Percentiles rank a stretch among this genome's conserved stretches.
phyloP scores from a whole-genome alignment of 495 filamentous ascomycete genomes.

The Hyaloscypha finlandica region DNA sequence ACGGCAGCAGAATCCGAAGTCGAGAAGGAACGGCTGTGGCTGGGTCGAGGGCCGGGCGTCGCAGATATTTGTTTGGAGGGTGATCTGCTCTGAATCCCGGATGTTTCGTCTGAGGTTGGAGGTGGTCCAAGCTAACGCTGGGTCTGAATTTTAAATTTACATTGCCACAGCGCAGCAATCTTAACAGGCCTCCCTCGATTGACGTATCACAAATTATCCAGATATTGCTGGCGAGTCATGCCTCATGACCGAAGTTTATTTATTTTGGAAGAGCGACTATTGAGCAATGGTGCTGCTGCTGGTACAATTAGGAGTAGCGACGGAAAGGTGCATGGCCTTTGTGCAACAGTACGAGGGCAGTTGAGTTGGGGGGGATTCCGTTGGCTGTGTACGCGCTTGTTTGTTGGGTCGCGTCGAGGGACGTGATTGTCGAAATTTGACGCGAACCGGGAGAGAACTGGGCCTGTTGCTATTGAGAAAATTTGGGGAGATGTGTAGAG shows the following conservation, averaged over 20 bases:
- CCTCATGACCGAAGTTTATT: background rate
- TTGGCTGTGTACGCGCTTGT: background rate
- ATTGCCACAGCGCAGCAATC: background rate
- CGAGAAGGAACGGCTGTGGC: background rate
- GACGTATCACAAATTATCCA: background rate
- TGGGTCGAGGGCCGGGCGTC: background rate
- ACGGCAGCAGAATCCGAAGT: background rate
- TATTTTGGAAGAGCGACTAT: background rate
- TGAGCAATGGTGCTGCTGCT: background rate
- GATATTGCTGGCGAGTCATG: background rate
- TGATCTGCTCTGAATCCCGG: background rate
- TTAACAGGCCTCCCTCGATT: background rate
- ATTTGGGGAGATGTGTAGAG: background rate
- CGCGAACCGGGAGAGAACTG: background rate
- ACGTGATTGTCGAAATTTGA: background rate
- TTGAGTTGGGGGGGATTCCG: background rate
- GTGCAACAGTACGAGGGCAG: background rate
- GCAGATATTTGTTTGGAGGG: constrained; percentile 7
- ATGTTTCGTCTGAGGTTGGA: constrained; percentile 12
- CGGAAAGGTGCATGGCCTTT: background rate
- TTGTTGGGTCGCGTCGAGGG: background rate
- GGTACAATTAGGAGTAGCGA: background rate
- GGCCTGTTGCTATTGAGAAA: background rate
- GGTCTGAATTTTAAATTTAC: background rate
- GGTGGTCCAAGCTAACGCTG: constrained; percentile 16